A percentile compares a stretch with the other conserved stretches of the same genome.
These are phyloP conservation scores for Nannochloropsis gaditana DNA, from an alignment of 108 stramenopile genomes.

Conservation along the genomic window DNA sequence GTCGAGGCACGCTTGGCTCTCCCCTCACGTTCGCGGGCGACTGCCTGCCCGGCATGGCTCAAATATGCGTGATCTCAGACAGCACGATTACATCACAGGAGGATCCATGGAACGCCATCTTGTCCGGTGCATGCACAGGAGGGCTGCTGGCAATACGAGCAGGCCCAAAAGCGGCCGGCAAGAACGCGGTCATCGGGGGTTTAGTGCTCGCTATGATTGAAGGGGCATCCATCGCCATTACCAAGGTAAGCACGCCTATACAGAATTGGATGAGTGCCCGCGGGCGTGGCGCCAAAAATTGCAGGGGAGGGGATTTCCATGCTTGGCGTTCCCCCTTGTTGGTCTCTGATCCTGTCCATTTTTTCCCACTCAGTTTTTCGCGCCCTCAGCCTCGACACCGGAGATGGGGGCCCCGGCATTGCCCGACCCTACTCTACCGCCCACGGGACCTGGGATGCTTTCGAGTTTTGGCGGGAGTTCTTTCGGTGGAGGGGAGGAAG, in stretches of 20 bases:
- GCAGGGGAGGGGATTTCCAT: no score
- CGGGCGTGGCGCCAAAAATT: no score
- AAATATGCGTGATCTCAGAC: background rate
- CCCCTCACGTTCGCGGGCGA: background rate
- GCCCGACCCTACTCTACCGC: background rate
- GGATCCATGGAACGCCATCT: constrained; percentile 98
- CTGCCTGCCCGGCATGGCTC: background rate
- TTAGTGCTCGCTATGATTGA: constrained; percentile 92
- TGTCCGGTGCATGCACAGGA: constrained; percentile 82
- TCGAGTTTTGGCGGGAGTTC: background rate
- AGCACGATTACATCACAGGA: constrained; percentile 55
- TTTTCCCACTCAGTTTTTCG: background rate
- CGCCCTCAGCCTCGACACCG: background rate
- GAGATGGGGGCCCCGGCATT: background rate
- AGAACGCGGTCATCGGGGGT: constrained; percentile 84
- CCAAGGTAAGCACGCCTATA: constrained; percentile 22
- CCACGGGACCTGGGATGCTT: constrained; percentile 4
- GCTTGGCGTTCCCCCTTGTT: no score
- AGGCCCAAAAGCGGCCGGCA: constrained; percentile 88
- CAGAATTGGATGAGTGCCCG: background rate
- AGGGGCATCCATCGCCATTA: constrained; percentile 80
- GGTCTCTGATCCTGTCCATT: no score
- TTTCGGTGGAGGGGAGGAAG: background rate
- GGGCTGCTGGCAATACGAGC: constrained; percentile 87
- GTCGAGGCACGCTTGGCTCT: no score